These are phyloP conservation scores for Verticillium nonalfalfae DNA, from an alignment of 2,329 filamentous ascomycete genomes.

Conservation along the genomic window DNA sequence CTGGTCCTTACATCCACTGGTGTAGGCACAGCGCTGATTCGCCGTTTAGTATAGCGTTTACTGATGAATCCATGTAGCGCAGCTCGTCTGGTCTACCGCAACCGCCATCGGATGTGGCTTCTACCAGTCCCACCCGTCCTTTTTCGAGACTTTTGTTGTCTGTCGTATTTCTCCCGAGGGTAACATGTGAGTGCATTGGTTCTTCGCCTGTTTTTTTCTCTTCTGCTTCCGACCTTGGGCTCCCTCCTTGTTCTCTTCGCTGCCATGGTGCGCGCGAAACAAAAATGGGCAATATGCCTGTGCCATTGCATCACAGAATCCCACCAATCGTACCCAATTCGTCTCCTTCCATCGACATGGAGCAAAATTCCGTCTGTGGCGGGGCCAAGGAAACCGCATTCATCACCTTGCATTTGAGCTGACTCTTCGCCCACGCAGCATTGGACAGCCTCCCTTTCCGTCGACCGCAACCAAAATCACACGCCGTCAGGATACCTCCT, in stretches of 20 bases:
- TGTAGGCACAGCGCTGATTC: constrained; percentile 15
- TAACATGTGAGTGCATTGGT: constrained; percentile 22
- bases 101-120: constrained; percentile 26
- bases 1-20: constrained; percentile 29
- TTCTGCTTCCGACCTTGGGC: not conserved
- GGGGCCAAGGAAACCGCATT: too few species aligned
- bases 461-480: not conserved
- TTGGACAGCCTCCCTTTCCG: not conserved
- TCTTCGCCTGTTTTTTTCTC: not conserved
- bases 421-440: not conserved
- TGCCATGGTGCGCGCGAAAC: too few species aligned
- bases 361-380: too few species aligned
- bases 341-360: too few species aligned
- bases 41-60: not conserved
- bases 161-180: constrained; percentile 27
- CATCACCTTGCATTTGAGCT: not conserved
- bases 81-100: constrained; percentile 27
- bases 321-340: too few species aligned
- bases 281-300: too few species aligned
- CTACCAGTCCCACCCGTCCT: constrained; percentile 19
- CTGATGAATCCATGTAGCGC: constrained; percentile 16
- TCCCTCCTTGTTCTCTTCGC: not conserved
- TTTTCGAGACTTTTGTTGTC: constrained; percentile 24
- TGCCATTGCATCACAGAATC: too few species aligned
- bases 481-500: constrained; percentile 2